These are phyloP conservation scores for Didymella keratinophila DNA, from an alignment of 2,329 filamentous ascomycete genomes.

Conservation along the genomic window DNA sequence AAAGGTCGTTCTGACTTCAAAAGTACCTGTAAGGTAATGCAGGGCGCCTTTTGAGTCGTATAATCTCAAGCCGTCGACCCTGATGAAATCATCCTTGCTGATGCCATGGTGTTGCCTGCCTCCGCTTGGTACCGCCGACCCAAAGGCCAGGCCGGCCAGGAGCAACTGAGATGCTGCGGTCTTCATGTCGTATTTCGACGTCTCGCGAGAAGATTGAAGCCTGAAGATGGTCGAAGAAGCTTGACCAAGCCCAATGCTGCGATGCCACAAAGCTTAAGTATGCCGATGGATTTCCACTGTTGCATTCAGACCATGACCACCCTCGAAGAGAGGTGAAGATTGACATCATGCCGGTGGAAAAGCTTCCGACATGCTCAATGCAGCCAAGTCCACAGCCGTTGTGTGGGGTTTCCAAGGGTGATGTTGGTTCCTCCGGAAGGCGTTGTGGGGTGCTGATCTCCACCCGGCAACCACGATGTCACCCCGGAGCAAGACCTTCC, in stretches of 20 bases:
- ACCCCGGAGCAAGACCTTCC: constrained; percentile 7
- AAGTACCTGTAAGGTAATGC: constrained; percentile 50
- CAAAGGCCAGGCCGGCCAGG: constrained; percentile 25
- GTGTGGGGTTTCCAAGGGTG: constrained; percentile 22
- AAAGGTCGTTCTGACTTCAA: constrained; percentile 25
- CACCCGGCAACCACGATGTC: constrained; percentile 7
- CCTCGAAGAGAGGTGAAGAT: background rate
- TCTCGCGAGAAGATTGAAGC: background rate
- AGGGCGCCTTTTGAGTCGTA: constrained; percentile 44
- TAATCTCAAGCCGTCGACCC: constrained; percentile 45
- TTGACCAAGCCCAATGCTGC: background rate
- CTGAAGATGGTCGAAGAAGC: background rate
- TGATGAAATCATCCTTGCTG: constrained; percentile 46
- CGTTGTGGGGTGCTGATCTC: constrained; percentile 17
- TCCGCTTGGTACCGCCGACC: constrained; percentile 16
- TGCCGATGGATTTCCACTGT: background rate
- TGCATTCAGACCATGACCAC: constrained; percentile 6
- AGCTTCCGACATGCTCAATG: constrained; percentile 22
- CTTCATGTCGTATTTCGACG: constrained; percentile 22
- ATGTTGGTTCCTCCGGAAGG: constrained; percentile 13
- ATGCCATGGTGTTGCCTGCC: constrained; percentile 25
- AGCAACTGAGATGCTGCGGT: constrained; percentile 16
- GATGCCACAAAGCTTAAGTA: constrained; percentile 9
- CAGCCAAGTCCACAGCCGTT: constrained; percentile 22
- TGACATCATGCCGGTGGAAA: constrained; percentile 27